These are phyloP conservation scores for Nakaseomyces bracarensis DNA, from an alignment of 1,139 yeast species.

Conservation along the genomic window DNA sequence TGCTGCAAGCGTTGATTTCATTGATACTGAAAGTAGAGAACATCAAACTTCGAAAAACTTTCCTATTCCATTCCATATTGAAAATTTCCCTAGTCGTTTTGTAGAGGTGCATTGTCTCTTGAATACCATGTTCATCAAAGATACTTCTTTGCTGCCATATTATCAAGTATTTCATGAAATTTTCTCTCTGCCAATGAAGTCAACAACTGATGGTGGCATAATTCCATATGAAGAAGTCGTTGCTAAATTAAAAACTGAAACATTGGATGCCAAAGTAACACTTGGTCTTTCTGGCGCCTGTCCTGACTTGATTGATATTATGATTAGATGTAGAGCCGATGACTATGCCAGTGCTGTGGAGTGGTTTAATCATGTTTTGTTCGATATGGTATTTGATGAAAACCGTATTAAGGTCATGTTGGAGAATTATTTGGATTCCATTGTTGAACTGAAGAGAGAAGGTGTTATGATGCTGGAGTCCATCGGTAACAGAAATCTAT, in stretches of 20 bases:
- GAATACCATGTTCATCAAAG: conserved; percentile 55
- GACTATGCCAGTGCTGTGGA: conserved; percentile 63
- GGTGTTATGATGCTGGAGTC: conserved; percentile 69
- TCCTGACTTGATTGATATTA: conserved; percentile 56
- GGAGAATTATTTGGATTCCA: conserved; percentile 64
- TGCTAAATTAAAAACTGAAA: conserved; percentile 61
- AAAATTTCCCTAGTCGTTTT: conserved; percentile 72
- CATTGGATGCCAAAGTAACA: conserved; percentile 49
- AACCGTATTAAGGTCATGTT: conserved; percentile 60
- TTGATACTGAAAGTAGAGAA: conserved; percentile 48
- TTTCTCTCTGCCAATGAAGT: conserved; percentile 62
- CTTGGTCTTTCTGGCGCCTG: conserved; percentile 55
- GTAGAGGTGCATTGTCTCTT: conserved; percentile 60
- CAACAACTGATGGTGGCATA: conserved; percentile 47
- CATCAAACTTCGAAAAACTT: conserved; percentile 33
- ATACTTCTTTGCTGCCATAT: conserved; percentile 48
- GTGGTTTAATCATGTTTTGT: conserved; percentile 66
- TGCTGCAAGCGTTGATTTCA: conserved; percentile 56
- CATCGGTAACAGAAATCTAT: conserved; percentile 45
- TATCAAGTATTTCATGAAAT: conserved; percentile 58
- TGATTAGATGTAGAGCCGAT: conserved; percentile 50
- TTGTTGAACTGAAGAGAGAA: conserved; percentile 74
- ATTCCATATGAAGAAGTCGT: conserved; percentile 70
- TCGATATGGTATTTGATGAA: conserved; percentile 61
- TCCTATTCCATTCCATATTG: conserved; percentile 71